These are phyloP conservation scores for Pseudogymnoascus sp. DNA, from an alignment of 2,329 filamentous ascomycete genomes.

Conservation along the genomic window DNA sequence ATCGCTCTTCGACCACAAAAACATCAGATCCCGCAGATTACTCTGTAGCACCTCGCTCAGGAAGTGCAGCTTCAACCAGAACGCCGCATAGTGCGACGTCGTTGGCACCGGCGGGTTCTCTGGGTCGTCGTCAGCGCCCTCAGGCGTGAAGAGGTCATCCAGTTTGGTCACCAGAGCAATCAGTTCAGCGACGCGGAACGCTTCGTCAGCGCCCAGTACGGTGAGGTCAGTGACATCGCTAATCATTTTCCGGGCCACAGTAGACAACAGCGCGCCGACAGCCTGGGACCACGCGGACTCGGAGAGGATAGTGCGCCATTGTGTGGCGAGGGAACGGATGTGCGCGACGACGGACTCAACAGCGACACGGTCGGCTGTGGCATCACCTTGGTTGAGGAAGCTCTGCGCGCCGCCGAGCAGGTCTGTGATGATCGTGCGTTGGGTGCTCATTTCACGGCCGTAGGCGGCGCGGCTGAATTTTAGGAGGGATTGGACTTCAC, in stretches of 20 bases:
- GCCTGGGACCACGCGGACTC: slow-evolving; percentile 56
- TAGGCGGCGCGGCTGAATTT: slow-evolving; percentile 56
- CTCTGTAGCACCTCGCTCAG: slow-evolving; percentile 58
- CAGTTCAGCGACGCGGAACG: slow-evolving; percentile 50
- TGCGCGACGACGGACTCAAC: slow-evolving; percentile 46
- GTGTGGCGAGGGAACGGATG: slow-evolving; percentile 44
- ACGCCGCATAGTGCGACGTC: slow-evolving; percentile 52
- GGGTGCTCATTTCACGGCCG: slow-evolving; percentile 50
- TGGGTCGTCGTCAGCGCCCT: slow-evolving; percentile 15
- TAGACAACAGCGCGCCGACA: slow-evolving; percentile 50
- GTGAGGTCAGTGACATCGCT: slow-evolving; percentile 53
- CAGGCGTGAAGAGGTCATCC: slow-evolving; percentile 51
- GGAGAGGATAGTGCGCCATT: slow-evolving; percentile 51
- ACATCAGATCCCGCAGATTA: slow-evolving; percentile 55
- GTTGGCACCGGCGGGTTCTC: slow-evolving; percentile 38
- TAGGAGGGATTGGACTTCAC: slow-evolving; percentile 50
- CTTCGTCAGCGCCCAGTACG: slow-evolving; percentile 55
- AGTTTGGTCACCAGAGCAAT: slow-evolving; percentile 50
- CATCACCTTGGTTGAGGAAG: slow-evolving; percentile 44
- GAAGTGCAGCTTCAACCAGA: slow-evolving; percentile 57
- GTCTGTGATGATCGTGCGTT: slow-evolving; percentile 54
- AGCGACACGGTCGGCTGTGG: slow-evolving; percentile 37
- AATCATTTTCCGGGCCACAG: slow-evolving; percentile 51
- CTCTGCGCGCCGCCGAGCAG: slow-evolving; percentile 53
- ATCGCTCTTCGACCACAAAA: slow-evolving; percentile 58